Evolutionary conservation across 352 stramenopile genomes (phyloP), one percentile per base, ranked within the genome.

Genomic region (Phytophthora sojae): DNA sequence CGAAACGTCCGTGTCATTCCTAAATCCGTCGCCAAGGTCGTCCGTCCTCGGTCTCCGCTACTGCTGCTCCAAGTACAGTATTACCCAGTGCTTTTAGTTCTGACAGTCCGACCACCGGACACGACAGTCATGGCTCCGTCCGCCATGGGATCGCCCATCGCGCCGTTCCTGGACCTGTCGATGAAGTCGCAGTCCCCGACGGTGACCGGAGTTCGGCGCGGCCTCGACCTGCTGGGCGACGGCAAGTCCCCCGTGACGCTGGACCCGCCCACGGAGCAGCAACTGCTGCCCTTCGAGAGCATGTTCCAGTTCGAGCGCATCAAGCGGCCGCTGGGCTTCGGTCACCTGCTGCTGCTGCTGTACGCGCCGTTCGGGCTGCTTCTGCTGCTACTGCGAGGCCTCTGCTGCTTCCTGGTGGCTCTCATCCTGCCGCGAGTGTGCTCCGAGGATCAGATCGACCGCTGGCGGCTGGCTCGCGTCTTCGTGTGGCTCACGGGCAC

Each of bases 251-350:
- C 63, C 26, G 60, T 64, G 37, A 57, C 63, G 52, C 59, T 80
- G 6, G 77, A 84, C 53, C 62, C 58, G 14, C 59, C 67, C 19
- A 76, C 75, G 0, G 67, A 85, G 62, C 64, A 77, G 56, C 68
- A 81, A 49, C 62, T 86, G 12, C 52, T 67, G 5, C 79, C 79
- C 9, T 85, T 86, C 52, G 63, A 68, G 65, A 77, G 57, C 68
- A 91, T 93, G 83, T 91, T 90, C 73, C 85, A 91, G 69, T 86
- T 91, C 57, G 73, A 89, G 63, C 83, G 83, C 44, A 74, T 93
- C 71, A 87, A 90, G 61, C 71, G 72, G 8, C 83, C 85, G 12
- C 35, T 80, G n/a, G 23, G 64, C 5, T 29, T 82, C 9, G 71
- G 63, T 3, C 83, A 91, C 47, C n/a, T 86, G 15, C 53, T 86